Percentiles rank a stretch among this genome's conserved stretches.
These are phyloP conservation scores for Lentinula sp. DNA, from an alignment of 768 basidiomycete species.

Conservation along the genomic window DNA sequence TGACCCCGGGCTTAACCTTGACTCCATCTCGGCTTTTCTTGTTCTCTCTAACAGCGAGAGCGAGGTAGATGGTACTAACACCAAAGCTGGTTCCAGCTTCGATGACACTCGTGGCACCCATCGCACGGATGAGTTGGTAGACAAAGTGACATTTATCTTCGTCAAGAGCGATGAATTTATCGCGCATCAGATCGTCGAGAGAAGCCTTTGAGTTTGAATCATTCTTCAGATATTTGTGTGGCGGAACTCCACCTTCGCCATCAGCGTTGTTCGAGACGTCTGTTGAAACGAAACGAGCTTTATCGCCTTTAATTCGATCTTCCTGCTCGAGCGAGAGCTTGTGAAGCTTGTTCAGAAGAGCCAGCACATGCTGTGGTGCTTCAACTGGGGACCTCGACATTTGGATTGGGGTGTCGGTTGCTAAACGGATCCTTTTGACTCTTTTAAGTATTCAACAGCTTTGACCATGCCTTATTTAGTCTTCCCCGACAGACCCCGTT, in stretches of 20 bases:
- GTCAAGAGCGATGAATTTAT: conserved; percentile 8
- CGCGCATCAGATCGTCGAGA: neutral
- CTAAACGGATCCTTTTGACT: neutral
- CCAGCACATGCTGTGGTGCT: neutral
- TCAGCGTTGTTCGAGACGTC: neutral
- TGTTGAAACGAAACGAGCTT: conserved; percentile 1
- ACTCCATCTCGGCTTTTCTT: neutral
- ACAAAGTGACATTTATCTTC: conserved; percentile 8
- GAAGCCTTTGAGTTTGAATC: neutral
- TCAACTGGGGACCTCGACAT: neutral
- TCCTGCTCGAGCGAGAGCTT: neutral
- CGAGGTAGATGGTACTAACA: conserved; percentile 5
- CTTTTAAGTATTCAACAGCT: neutral
- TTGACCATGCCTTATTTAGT: neutral
- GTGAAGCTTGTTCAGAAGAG: neutral
- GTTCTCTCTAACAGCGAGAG: conserved; percentile 6
- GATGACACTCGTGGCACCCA: conserved; percentile 5
- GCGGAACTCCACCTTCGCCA: neutral
- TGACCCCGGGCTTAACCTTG: conserved; percentile 2
- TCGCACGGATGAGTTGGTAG: conserved; percentile 7
- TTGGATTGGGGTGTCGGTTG: neutral
- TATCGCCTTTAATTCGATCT: neutral
- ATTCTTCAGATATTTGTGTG: neutral
- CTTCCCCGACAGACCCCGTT: too few species aligned
- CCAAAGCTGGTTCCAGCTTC: conserved; percentile 9